Evolutionary conservation across 169 alveolate genomes (phyloP).

Genomic region (Cryptosporidium muris): DNA sequence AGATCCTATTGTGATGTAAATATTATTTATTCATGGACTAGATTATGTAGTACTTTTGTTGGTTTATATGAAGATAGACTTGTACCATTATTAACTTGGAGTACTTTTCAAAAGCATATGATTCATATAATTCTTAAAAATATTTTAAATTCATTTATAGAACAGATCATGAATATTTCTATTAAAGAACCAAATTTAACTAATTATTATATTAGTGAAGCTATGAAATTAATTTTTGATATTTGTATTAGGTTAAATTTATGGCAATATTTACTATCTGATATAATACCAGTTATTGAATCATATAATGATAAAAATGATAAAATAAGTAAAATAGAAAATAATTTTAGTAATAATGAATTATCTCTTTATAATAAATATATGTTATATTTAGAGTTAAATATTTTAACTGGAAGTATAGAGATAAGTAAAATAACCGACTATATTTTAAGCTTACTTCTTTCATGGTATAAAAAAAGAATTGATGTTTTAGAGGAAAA

Average conservation of each 20-base stretch:
- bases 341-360: background rate
- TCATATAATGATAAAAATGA: background rate
- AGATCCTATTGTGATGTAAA: background rate
- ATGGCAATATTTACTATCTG: conserved; percentile 48
- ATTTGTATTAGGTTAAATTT: conserved; percentile 6
- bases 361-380: conserved; percentile 10
- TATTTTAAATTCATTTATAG: conserved; percentile 41
- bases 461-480: conserved; percentile 23
- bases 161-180: background rate
- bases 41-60: conserved; percentile 12
- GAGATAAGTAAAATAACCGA: background rate
- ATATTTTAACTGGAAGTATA: conserved; percentile 8
- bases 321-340: background rate
- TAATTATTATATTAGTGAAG: conserved; percentile 3
- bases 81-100: conserved; percentile 59
- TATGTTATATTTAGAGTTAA: background rate
- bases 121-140: conserved; percentile 15
- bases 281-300: conserved; percentile 18
- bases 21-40: conserved; percentile 15
- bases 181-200: background rate
- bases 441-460: conserved; percentile 6
- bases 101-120: conserved; percentile 7
- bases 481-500: conserved; percentile 3
- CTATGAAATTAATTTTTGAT: conserved; percentile 25
- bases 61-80: conserved; percentile 41